Evolutionary conservation across 208 protist genomes (phyloP).

Genomic region (Herpetomonas samuelpessoai): DNA sequence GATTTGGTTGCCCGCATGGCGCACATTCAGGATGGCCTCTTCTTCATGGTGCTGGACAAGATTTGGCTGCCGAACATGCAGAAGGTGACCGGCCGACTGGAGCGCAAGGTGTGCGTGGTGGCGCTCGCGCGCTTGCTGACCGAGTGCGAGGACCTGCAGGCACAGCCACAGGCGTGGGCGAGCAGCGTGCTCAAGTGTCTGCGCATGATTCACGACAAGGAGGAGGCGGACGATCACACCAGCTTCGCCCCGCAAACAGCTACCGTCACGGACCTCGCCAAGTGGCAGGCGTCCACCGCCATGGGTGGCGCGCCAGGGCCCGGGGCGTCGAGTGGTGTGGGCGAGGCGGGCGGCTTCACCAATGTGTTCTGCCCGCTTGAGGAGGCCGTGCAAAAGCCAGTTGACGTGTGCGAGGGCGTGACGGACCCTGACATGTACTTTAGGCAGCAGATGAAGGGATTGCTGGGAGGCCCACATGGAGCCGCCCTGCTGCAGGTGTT

Average conservation of each 20-base stretch:
- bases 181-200: conserved; percentile 65
- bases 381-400: conserved; percentile 51
- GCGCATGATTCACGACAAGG: conserved; percentile 66
- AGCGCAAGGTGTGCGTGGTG: conserved; percentile 85
- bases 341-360: conserved; percentile 29
- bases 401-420: conserved; percentile 68
- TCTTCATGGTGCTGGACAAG: conserved; percentile 67
- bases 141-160: conserved; percentile 59
- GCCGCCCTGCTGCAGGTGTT: conserved; percentile 30
- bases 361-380: conserved; percentile 79
- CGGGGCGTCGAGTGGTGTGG: conserved; percentile 6
- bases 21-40: conserved; percentile 69
- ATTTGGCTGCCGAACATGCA: conserved; percentile 83
- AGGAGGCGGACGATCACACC: conserved; percentile 74
- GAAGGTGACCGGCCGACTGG: conserved; percentile 75
- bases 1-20: conserved; percentile 65
- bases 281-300: conserved; percentile 1
- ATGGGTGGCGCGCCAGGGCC: not conserved
- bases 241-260: conserved; percentile 55
- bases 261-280: conserved; percentile 34
- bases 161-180: conserved; percentile 46
- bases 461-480: conserved; percentile 44
- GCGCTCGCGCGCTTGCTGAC: conserved; percentile 73
- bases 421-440: conserved; percentile 70
- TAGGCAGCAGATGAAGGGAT: conserved; percentile 37